Evolutionary conservation across 495 filamentous ascomycete genomes (phyloP).

Genomic region (Xylaria nigripes): DNA sequence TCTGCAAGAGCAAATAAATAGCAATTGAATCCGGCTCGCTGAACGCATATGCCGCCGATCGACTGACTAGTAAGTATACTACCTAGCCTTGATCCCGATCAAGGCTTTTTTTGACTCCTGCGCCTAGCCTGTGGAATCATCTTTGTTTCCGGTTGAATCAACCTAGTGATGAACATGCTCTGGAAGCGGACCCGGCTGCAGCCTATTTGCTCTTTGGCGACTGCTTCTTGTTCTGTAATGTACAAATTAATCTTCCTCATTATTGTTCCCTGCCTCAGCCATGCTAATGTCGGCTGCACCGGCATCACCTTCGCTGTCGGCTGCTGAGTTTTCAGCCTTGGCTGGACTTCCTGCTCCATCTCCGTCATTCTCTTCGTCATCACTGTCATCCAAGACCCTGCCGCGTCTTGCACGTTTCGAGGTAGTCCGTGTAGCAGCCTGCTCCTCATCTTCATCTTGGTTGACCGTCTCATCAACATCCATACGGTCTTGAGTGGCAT

Average conservation of each 20-base stretch:
- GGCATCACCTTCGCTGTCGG: constrained; percentile 23
- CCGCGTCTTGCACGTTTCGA: constrained; percentile 30
- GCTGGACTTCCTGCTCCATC: constrained; percentile 12
- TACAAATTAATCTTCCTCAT: constrained; percentile 32
- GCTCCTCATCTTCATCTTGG: constrained; percentile 33
- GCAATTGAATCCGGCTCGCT: no score
- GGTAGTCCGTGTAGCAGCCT: constrained; percentile 15
- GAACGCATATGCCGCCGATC: not conserved
- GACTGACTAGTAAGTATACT: no score
- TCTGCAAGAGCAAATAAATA: no score
- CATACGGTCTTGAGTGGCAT: constrained; percentile 25
- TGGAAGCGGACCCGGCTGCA: not conserved
- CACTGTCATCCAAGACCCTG: constrained; percentile 39
- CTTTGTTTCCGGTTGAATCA: not conserved
- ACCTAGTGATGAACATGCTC: not conserved
- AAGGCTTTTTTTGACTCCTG: not conserved
- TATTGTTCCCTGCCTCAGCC: constrained; percentile 27
- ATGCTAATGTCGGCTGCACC: constrained; percentile 28
- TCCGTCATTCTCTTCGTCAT: constrained; percentile 39
- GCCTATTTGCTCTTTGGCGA: not conserved
- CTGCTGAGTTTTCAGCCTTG: constrained; percentile 9
- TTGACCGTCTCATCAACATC: constrained; percentile 28
- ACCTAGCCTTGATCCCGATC: not conserved
- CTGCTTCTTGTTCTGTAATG: constrained; percentile 2
- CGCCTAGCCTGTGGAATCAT: not conserved